Base-by-base conservation (phyloP, 495 filamentous ascomycete genomes). In the Penicillium salamii region DNA sequence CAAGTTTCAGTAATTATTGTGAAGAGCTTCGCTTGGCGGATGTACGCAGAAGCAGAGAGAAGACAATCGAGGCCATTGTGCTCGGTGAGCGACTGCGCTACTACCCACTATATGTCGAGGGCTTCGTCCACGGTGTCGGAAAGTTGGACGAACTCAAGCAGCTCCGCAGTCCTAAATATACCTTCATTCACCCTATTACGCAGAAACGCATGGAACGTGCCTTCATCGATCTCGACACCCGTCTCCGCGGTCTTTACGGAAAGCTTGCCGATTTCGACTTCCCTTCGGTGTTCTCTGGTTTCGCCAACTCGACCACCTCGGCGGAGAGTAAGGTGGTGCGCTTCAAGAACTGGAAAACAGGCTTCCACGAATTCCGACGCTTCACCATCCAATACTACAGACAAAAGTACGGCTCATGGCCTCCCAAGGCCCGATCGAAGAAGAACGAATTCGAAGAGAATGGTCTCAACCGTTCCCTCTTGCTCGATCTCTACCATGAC, bases 81-180 rank as follows among this genome's bases (percentile, higher is more conserved):
- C 70, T 98, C 33, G 91, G 88, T 26, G 93, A 98, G 70, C 76
- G 80, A 11, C 87, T 97, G 81, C 82, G 83, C 29, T 95, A 82
- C 40, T 84, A 82, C 63, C 76, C 80, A 13, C 78, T 98, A 9
- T 98, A 93, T 59, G 86, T 88, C 49, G 91, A 97, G 60, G 91
- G 86, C 5, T 98, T 96, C 57, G 78, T 91, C 7, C 93, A 98
- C 66, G 89, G 84, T n/a, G 90, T 89, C 12, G 93, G 93, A 20
- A 93, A 93, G 64, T 87, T 91, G 58, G 84, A 89, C 7, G 81
- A 84, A 32, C 70, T 97, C 33, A 75, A 82, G 35, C 77, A 81
- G 18, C 66, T 91, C 31, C 77, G 82, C 17, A 86, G 81, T 53
- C 80, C 84, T 1, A 82, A 91, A 32, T 89, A 79, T 54, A 66